These are phyloP conservation scores for Picochlorum sp. DNA, from an alignment of 139 green algal species.

Conservation along the genomic window DNA sequence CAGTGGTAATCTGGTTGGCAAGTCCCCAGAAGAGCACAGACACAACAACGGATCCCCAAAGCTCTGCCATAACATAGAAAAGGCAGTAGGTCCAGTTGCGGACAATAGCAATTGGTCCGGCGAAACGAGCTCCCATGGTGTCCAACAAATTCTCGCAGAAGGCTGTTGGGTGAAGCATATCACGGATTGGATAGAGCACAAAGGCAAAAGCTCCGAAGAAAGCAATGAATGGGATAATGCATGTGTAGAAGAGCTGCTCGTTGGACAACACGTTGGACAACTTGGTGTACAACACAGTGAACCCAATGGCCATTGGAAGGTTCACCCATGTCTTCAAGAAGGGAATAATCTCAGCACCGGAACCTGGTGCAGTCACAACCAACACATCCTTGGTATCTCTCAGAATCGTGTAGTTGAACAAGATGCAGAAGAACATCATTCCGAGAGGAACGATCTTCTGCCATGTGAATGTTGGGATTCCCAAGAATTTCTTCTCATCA, in stretches of 20 bases:
- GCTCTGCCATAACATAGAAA: conserved; percentile 99
- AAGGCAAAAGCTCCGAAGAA: conserved; percentile 97
- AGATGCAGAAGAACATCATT: conserved; percentile 98
- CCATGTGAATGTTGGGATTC: conserved; percentile 48
- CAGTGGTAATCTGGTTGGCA: conserved; percentile 97
- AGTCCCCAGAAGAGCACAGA: conserved; percentile 99
- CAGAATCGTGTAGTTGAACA: conserved; percentile 99
- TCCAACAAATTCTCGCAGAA: conserved; percentile 55
- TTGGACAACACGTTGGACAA: conserved; percentile 82
- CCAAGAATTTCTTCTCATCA: conserved; percentile 36
- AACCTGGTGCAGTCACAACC: conserved; percentile 95
- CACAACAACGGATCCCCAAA: conserved; percentile 98
- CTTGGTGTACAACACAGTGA: conserved; percentile 91
- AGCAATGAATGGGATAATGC: conserved; percentile 95
- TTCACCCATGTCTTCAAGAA: conserved; percentile 99
- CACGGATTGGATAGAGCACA: conserved; percentile 88
- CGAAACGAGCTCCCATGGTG: conserved; percentile 62
- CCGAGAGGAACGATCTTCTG: conserved; percentile 88
- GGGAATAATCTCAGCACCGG: conserved; percentile 93
- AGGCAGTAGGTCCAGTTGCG: conserved; percentile 99
- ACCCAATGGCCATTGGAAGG: conserved; percentile 89
- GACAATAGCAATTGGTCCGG: conserved; percentile 94
- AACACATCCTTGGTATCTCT: conserved; percentile 98
- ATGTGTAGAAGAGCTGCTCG: conserved; percentile 95
- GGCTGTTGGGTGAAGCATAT: conserved; percentile 81